Base-by-base conservation (phyloP, 2,329 filamentous ascomycete genomes). In the Claviceps spartinae region DNA sequence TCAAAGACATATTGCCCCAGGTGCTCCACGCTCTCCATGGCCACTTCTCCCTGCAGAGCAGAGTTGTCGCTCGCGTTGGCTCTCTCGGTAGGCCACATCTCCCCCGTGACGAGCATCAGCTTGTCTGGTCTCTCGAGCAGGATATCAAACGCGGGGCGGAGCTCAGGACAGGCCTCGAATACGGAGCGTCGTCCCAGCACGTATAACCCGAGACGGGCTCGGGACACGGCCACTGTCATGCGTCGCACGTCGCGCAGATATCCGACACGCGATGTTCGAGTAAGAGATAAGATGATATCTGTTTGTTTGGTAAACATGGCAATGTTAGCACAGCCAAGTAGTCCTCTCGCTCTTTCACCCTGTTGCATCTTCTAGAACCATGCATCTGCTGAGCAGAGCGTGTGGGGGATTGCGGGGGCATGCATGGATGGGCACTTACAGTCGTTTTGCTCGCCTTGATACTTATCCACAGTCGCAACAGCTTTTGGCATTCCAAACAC, bases 371-470 rank as follows among this genome's bases (percentile, higher is more conserved):
- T 34, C 30, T 34, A 34, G 9, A 11, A n/a, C 2, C 7, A 30
- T 30, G 26, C 4, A 9, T 3, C 30, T 20, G 37, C 22, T 26
- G 16, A 5, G 22, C 8, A 7, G 43, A 34, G 30, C 9, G 9
- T 34, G 30, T 4, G 30, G 9, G 9, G 30, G 30, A 11, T 34
- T 3, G 3, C 30, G 3, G 9, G 9, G 3, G 9, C 24, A 34
- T 46, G 16, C 5, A 13, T n/a, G 26, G 20, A 22, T 43, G 22
- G 34, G 41, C 52, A 81, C 86, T 76, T 76, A 93, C 88, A 97
- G 63, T 98, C 93, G 68, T 98, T 98, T 69, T 98, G 93, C 73
- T 98, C 93, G 65, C 93, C 94, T 72, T 98, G 93, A 63, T 97
- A 98, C 67, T 95, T 96, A 72, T 98, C 93, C 56, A 98, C 91